Conservation (phyloP, 192 early-diverging fungal species). For the Coemansia sp. region DNA sequence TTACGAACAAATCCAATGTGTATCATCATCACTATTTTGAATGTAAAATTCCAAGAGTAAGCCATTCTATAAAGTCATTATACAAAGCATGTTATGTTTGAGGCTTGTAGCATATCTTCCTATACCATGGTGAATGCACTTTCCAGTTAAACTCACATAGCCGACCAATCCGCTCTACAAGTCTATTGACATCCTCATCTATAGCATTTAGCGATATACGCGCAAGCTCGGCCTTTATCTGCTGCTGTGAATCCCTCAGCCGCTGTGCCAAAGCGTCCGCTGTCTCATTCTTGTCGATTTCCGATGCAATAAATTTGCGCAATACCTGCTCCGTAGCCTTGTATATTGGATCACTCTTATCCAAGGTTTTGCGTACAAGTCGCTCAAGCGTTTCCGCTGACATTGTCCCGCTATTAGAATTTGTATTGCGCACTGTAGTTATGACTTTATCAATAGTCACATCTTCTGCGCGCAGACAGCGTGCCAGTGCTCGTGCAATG, state of each 20-base stretch:
- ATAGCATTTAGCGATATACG: constrained; percentile 14
- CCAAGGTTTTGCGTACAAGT: constrained; percentile 32
- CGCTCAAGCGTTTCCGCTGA: neutral
- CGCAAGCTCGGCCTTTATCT: constrained; percentile 11
- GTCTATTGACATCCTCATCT: constrained; percentile 6
- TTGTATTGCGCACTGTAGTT: neutral
- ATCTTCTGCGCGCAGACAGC: constrained; percentile 16
- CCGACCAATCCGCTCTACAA: constrained; percentile 21
- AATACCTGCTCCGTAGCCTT: constrained; percentile 21
- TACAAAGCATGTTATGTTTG: neutral
- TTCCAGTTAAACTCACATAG: constrained; percentile 48
- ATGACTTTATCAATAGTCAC: constrained; percentile 31
- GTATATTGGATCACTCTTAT: constrained; percentile 32
- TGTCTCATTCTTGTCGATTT: constrained; percentile 15
- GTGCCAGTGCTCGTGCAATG: constrained; percentile 9
- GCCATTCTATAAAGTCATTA: neutral
- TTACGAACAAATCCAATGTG: no score
- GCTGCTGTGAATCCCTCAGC: constrained; percentile 4
- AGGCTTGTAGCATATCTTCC: constrained; percentile 12
- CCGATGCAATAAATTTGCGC: constrained; percentile 22
- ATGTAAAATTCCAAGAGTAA: neutral
- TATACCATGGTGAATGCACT: constrained; percentile 37
- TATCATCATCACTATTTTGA: neutral
- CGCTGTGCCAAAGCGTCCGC: constrained; percentile 8
- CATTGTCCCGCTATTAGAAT: neutral